A percentile compares a stretch with the other conserved stretches of the same genome.
Conservation (phyloP, 1,284 basidiomycete genomes). For the Trichosporon inkin region DNA sequence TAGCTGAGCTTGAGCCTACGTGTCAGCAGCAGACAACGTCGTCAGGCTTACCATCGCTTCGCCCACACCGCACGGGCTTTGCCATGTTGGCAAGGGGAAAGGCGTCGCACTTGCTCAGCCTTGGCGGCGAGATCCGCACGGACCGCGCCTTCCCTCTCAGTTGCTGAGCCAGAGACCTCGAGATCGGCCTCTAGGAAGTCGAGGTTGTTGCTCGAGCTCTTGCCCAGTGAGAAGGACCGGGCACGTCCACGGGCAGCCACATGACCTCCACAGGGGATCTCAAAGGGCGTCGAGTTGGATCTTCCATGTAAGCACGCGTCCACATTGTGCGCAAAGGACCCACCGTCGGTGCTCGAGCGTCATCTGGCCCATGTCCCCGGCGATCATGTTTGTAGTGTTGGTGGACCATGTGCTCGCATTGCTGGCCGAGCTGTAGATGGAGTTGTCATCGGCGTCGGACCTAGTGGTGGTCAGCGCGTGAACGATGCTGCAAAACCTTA, state of each 20-base stretch:
- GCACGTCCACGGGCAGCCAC: constrained; percentile 15
- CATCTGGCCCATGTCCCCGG: constrained; percentile 30
- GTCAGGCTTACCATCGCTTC: constrained; percentile 36
- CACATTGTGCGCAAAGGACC: not conserved
- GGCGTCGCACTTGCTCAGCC: constrained; percentile 20
- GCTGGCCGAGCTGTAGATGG: constrained; percentile 29
- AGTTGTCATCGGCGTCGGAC: constrained; percentile 35
- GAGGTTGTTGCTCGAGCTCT: constrained; percentile 20
- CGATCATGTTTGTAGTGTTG: constrained; percentile 19
- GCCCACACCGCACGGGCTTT: constrained; percentile 41
- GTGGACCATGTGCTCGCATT: constrained; percentile 31
- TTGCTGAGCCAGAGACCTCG: constrained; percentile 27
- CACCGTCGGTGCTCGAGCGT: constrained; percentile 37
- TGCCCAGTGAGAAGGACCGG: constrained; percentile 24
- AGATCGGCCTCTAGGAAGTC: constrained; percentile 25
- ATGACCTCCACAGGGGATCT: constrained; percentile 16
- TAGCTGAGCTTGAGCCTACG: constrained; percentile 42
- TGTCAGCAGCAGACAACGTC: not conserved
- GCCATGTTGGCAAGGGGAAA: constrained; percentile 33
- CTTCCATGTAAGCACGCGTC: constrained; percentile 12
- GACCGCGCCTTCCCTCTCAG: constrained; percentile 32
- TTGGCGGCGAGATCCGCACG: constrained; percentile 26
- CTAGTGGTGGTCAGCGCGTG: constrained; percentile 20
- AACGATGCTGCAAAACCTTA: constrained; percentile 14
- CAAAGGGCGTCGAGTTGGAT: constrained; percentile 22